Evolutionary conservation across 257 asterid genomes (phyloP).

Genomic region (Solanum etuberosum): DNA sequence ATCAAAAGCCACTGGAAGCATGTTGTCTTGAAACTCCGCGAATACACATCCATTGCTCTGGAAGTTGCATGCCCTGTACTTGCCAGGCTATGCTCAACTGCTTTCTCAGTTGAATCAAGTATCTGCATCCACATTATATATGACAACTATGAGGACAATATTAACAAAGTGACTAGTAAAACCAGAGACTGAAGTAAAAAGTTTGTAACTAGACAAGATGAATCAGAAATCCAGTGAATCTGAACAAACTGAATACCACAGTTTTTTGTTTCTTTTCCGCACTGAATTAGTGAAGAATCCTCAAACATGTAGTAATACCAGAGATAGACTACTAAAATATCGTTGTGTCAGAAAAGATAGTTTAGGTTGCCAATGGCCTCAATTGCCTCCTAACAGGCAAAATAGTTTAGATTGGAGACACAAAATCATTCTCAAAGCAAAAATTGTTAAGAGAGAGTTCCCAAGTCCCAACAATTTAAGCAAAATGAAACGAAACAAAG

Average conservation of each 20-base stretch:
- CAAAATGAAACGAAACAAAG: not conserved
- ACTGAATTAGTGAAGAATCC: not conserved
- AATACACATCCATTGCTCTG: constrained; percentile 57
- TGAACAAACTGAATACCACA: not conserved
- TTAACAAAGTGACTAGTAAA: not conserved
- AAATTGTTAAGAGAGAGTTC: not conserved
- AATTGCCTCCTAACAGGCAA: not conserved
- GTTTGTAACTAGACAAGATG: not conserved
- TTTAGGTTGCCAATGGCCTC: not conserved
- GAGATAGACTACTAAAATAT: not conserved
- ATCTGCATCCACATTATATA: constrained; percentile 29
- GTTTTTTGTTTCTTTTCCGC: not conserved
- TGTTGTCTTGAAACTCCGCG: constrained; percentile 54
- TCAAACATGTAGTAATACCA: not conserved
- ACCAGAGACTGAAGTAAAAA: not conserved
- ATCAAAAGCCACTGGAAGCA: constrained; percentile 72
- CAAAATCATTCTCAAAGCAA: not conserved
- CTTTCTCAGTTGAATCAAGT: constrained; percentile 81
- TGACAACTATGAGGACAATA: not conserved
- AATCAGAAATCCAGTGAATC: not conserved
- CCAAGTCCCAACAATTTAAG: not conserved
- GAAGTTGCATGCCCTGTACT: constrained; percentile 69
- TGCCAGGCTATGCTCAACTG: constrained; percentile 84
- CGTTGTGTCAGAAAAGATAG: not conserved
- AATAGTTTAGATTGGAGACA: not conserved